Evolutionary conservation across 208 protist genomes (phyloP).

Genomic region (Trypanosoma congolense): DNA sequence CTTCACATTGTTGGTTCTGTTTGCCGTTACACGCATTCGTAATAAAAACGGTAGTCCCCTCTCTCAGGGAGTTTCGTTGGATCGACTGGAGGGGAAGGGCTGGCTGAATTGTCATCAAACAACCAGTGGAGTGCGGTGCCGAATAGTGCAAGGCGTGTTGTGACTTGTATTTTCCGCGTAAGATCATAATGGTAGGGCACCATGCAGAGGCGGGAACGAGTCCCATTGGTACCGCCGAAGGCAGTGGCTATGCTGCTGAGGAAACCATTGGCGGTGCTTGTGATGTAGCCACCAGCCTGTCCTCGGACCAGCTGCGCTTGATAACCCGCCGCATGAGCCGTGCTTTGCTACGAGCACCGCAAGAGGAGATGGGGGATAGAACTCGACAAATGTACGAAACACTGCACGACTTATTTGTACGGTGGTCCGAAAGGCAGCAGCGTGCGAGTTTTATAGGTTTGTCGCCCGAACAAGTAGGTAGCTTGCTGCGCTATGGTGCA

Average conservation of each 20-base stretch:
- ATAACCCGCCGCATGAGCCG: constrained; percentile 43
- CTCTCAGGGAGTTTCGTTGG: too few species aligned
- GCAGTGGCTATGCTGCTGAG: neutral
- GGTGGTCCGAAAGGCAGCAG: constrained; percentile 21
- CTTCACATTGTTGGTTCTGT: too few species aligned
- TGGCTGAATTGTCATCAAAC: too few species aligned
- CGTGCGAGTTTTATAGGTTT: constrained; percentile 21
- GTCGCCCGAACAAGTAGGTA: constrained; percentile 11
- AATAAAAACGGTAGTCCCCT: too few species aligned
- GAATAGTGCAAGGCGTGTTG: too few species aligned
- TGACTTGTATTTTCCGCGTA: too few species aligned
- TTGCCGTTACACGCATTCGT: too few species aligned
- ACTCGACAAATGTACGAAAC: constrained; percentile 28
- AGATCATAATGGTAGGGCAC: too few species aligned
- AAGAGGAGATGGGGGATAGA: constrained; percentile 10
- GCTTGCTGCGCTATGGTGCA: constrained; percentile 27
- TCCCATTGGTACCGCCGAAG: neutral
- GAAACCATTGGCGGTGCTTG: neutral
- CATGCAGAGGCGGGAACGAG: too few species aligned
- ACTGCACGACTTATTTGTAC: constrained; percentile 41
- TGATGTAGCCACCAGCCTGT: neutral
- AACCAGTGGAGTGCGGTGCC: too few species aligned
- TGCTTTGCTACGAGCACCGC: constrained; percentile 37
- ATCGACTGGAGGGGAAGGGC: too few species aligned
- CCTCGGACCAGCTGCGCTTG: constrained; percentile 10